Percentiles rank a stretch among this genome's conserved stretches.
Conservation (phyloP, 2,329 filamentous ascomycete genomes). For the Mycogone perniciosa region DNA sequence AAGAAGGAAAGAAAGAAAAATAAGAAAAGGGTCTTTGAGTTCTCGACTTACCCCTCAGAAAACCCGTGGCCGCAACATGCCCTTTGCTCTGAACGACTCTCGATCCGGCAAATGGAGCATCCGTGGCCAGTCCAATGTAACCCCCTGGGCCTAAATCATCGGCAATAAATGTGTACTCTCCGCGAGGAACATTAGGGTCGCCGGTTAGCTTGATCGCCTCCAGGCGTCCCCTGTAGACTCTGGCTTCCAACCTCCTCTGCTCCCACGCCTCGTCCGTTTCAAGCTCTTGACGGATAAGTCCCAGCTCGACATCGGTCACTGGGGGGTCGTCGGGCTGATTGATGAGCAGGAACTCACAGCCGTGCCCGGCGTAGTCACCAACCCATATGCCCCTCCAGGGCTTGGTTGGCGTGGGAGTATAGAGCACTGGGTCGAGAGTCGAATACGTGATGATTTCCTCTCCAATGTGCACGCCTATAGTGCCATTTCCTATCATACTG, state of each 20-base stretch:
- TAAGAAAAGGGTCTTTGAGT: too few relatives aligned
- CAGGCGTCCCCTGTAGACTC: slow-evolving; percentile 59
- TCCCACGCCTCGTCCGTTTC: slow-evolving; percentile 44
- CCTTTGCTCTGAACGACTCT: slow-evolving; percentile 67
- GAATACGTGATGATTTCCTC: slow-evolving; percentile 57
- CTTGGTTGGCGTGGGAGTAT: slow-evolving; percentile 72
- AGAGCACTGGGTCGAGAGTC: slow-evolving; percentile 67
- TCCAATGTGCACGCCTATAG: slow-evolving; percentile 42
- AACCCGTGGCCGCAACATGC: slow-evolving; percentile 71
- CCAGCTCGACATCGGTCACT: slow-evolving; percentile 33
- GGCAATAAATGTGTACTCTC: slow-evolving; percentile 74
- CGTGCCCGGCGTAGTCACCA: slow-evolving; percentile 82
- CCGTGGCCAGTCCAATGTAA: slow-evolving; percentile 55
- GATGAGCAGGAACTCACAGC: slow-evolving; percentile 80
- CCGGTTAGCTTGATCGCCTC: slow-evolving; percentile 89
- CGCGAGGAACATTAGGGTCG: slow-evolving; percentile 82
- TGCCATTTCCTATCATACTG: slow-evolving; percentile 1
- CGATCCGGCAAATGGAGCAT: slow-evolving; percentile 65
- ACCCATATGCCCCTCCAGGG: slow-evolving; percentile 90
- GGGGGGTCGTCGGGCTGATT: slow-evolving; percentile 58
- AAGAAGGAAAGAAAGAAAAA: neutral
- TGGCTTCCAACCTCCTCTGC: slow-evolving; percentile 37
- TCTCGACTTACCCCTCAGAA: slow-evolving; percentile 56
- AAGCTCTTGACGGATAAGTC: slow-evolving; percentile 30
- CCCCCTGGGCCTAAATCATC: slow-evolving; percentile 68